A percentile compares a stretch with the other conserved stretches of the same genome.
Conservation (phyloP, 106 monocot species). For the Phalaenopsis aphrodite region DNA sequence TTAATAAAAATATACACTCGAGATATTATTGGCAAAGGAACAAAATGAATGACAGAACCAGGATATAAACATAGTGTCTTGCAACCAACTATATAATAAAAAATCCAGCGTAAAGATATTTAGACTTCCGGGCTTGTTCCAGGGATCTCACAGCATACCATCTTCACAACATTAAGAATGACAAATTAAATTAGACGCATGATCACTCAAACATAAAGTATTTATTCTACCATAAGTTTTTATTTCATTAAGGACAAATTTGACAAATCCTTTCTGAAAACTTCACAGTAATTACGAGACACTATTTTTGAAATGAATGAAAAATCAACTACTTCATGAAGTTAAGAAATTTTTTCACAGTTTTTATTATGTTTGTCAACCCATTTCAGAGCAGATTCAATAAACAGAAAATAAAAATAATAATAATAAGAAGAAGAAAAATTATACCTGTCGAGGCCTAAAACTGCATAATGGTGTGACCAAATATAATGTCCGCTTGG, state of each 20-base stretch:
- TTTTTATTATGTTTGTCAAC: too few relatives aligned
- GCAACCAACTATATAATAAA: neutral
- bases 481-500: slow-evolving; percentile 22
- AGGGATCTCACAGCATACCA: neutral
- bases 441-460: slow-evolving; percentile 81
- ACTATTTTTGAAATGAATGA: too few relatives aligned
- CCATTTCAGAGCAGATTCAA: too few relatives aligned
- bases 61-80: neutral
- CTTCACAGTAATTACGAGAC: too few relatives aligned
- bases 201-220: too few relatives aligned
- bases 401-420: too few relatives aligned
- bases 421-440: neutral
- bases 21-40: neutral
- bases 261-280: too few relatives aligned
- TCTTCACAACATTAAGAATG: neutral
- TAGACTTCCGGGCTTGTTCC: neutral
- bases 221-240: too few relatives aligned
- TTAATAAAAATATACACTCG: neutral
- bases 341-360: too few relatives aligned
- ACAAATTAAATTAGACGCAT: neutral
- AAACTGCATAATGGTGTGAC: slow-evolving; percentile 77
- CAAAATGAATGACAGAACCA: neutral
- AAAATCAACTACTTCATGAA: too few relatives aligned
- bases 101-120: neutral
- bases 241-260: too few relatives aligned